Conservation (phyloP, 1,284 basidiomycete genomes). For the Trametes versicolor region DNA sequence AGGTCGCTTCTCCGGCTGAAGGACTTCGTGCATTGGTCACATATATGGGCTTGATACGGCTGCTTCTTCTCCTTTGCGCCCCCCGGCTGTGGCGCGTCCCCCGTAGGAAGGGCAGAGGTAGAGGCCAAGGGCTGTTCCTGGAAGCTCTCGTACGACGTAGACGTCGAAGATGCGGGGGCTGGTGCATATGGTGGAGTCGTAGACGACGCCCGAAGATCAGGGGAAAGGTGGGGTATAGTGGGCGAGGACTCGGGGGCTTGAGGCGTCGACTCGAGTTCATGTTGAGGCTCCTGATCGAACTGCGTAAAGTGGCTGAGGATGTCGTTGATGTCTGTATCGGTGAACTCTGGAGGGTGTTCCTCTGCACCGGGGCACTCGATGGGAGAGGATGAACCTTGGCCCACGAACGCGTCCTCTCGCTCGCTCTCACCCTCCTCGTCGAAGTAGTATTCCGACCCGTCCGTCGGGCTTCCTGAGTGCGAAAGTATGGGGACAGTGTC, state of each 20-base stretch:
- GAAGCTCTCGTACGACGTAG: constrained; percentile 23
- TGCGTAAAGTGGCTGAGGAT: constrained; percentile 77
- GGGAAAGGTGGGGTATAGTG: constrained; percentile 14
- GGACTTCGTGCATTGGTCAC: constrained; percentile 76
- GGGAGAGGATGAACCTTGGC: constrained; percentile 41
- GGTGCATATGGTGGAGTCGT: constrained; percentile 19
- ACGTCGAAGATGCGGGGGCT: constrained; percentile 11
- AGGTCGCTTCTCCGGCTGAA: constrained; percentile 83
- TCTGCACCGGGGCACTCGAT: constrained; percentile 24
- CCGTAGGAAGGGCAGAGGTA: constrained; percentile 51
- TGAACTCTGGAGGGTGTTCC: constrained; percentile 50
- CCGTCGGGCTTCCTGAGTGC: constrained; percentile 44
- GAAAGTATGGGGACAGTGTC: constrained; percentile 44
- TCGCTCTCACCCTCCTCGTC: constrained; percentile 40
- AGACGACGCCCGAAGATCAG: constrained; percentile 6
- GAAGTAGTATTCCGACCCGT: constrained; percentile 69
- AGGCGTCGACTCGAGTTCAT: constrained; percentile 36
- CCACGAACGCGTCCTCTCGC: constrained; percentile 41
- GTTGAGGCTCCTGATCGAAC: constrained; percentile 63
- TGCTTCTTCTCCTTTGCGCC: constrained; percentile 42
- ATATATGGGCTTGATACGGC: constrained; percentile 51
- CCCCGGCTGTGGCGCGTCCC: constrained; percentile 29
- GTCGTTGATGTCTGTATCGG: constrained; percentile 73
- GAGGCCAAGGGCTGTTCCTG: constrained; percentile 55
- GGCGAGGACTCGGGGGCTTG: constrained; percentile 22